Conservation (phyloP, 2,329 filamentous ascomycete genomes). For the Aureobasidium sp. region DNA sequence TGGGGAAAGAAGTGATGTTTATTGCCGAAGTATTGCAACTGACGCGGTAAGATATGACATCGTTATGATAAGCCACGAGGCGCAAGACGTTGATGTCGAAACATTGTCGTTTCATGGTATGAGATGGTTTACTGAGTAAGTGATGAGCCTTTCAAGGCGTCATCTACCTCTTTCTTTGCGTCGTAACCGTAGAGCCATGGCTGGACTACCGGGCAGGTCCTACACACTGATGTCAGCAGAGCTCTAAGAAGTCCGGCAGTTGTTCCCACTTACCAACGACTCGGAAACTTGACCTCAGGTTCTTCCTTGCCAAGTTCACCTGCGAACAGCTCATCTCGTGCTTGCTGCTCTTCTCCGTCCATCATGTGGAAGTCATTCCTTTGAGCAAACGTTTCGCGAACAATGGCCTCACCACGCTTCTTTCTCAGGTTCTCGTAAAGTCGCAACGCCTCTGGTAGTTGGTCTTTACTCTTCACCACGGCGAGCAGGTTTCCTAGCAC, state of each 20-base stretch:
- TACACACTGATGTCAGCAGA: slow-evolving; percentile 9
- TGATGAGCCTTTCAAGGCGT: slow-evolving; percentile 28
- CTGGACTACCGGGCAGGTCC: slow-evolving; percentile 66
- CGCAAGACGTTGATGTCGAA: neutral
- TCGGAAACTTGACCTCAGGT: slow-evolving; percentile 64
- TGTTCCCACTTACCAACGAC: slow-evolving; percentile 57
- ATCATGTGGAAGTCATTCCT: slow-evolving; percentile 46
- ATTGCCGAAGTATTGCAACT: neutral
- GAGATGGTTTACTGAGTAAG: neutral
- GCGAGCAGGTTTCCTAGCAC: slow-evolving; percentile 66
- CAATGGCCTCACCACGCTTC: slow-evolving; percentile 59
- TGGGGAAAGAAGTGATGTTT: neutral
- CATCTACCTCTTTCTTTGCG: slow-evolving; percentile 58
- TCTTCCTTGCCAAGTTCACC: slow-evolving; percentile 58
- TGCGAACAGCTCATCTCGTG: slow-evolving; percentile 63
- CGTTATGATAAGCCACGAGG: neutral
- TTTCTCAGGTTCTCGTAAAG: slow-evolving; percentile 54
- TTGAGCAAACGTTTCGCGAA: slow-evolving; percentile 66
- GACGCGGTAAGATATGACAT: slow-evolving; percentile 4
- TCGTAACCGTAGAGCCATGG: slow-evolving; percentile 73
- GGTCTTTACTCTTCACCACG: slow-evolving; percentile 45
- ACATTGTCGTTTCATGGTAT: neutral
- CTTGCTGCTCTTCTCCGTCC: slow-evolving; percentile 62
- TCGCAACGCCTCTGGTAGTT: slow-evolving; percentile 44
- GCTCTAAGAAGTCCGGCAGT: neutral